Conservation (phyloP, 2,329 filamentous ascomycete species). For the Lecanicillium sp. region DNA sequence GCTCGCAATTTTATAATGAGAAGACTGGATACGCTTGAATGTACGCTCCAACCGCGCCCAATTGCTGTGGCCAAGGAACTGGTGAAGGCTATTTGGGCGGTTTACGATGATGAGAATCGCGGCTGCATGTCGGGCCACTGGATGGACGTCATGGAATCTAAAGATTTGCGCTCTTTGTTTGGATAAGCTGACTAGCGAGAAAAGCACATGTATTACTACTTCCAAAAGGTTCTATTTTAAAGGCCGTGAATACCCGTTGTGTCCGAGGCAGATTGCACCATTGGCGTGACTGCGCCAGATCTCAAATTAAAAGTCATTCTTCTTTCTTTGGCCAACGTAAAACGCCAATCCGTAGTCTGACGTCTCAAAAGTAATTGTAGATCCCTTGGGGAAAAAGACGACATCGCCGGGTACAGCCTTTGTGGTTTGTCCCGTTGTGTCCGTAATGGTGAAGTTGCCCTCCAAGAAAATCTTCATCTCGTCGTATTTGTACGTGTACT, state of each 20-base stretch:
- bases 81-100: constrained; percentile 31
- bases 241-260: too few species aligned
- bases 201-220: neutral
- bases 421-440: constrained; percentile 53
- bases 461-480: constrained; percentile 70
- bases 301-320: constrained; percentile 18
- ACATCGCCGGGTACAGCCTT: constrained; percentile 55
- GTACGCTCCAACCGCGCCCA: constrained; percentile 31
- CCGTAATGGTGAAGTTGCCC: constrained; percentile 56
- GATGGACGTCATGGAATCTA: constrained; percentile 34
- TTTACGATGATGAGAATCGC: constrained; percentile 27
- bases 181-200: constrained; percentile 14
- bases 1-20: constrained; percentile 31
- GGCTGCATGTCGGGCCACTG: constrained; percentile 27
- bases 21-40: constrained; percentile 28
- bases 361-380: constrained; percentile 59
- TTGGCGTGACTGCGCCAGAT: too few species aligned
- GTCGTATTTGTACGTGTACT: constrained; percentile 63
- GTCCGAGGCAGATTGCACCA: too few species aligned
- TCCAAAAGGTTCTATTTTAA: neutral
- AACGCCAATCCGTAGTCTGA: constrained; percentile 54
- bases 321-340: constrained; percentile 37
- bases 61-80: constrained; percentile 33
- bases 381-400: constrained; percentile 60
- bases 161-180: constrained; percentile 24